Conservation (phyloP, 2,329 filamentous ascomycete species). For the Claviceps quebecensis region DNA sequence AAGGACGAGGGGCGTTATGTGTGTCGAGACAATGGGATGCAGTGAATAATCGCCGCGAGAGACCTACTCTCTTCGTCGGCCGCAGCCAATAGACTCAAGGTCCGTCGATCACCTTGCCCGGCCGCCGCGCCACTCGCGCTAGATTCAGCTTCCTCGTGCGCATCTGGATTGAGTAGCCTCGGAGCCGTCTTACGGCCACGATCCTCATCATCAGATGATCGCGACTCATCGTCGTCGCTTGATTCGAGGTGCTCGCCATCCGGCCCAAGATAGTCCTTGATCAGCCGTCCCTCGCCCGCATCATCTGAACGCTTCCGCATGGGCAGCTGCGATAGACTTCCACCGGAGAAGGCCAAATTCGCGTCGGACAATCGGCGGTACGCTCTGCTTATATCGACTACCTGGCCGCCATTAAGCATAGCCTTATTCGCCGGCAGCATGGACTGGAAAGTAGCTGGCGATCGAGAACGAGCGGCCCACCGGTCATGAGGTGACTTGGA, state of each 20-base stretch:
- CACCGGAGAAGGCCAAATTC: slow-evolving; percentile 48
- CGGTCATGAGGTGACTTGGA: slow-evolving; percentile 42
- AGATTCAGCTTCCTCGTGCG: slow-evolving; percentile 21
- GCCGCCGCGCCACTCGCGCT: slow-evolving; percentile 19
- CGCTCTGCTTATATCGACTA: slow-evolving; percentile 54
- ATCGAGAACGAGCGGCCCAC: slow-evolving; percentile 26
- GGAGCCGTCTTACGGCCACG: slow-evolving; percentile 45
- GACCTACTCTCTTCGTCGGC: slow-evolving; percentile 66
- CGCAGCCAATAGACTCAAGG: slow-evolving; percentile 53
- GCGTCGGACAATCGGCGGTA: slow-evolving; percentile 61
- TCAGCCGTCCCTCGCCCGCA: slow-evolving; percentile 38
- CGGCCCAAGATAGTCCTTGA: slow-evolving; percentile 52
- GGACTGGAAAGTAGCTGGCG: slow-evolving; percentile 16
- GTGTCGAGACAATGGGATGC: too few relatives aligned
- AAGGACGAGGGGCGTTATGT: neutral
- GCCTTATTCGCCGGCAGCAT: slow-evolving; percentile 21
- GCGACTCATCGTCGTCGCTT: slow-evolving; percentile 56
- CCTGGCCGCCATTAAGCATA: slow-evolving; percentile 44
- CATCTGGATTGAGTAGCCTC: slow-evolving; percentile 28
- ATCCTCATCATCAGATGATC: slow-evolving; percentile 53
- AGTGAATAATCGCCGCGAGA: too few relatives aligned
- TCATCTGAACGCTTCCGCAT: slow-evolving; percentile 36
- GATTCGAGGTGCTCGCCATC: slow-evolving; percentile 54
- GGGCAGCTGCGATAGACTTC: slow-evolving; percentile 47
- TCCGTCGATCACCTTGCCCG: slow-evolving; percentile 26